Base-by-base conservation (phyloP, 1,284 basidiomycete species). In the Pseudozyma sp. region DNA sequence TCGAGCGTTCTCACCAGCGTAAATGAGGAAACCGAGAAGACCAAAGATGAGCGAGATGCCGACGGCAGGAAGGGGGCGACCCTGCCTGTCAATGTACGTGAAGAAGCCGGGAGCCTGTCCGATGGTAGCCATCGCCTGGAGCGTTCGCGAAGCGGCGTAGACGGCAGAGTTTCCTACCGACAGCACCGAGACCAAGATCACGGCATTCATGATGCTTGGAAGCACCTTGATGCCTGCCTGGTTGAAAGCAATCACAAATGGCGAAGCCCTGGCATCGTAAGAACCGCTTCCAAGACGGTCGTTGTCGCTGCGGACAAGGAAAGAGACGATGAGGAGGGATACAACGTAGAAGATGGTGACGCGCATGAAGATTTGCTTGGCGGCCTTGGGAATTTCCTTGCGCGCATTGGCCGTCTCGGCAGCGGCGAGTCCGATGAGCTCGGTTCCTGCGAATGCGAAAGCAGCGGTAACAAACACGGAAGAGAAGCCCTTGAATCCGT, bases 371-470 rank as follows among this genome's bases (percentile, higher is more conserved):
- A 85, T 82, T 54, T 84, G 83, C 83, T 87, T 87, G 81, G 86
- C 85, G 44, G 87, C 87, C 48, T 82, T 83, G 8, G 87, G 87
- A 51, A 88, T 82, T 45, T 85, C 84, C 75, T 85, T 86, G 56
- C 86, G 80, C 8, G 87, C 86, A 80, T 87, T 86, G 59, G 83
- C 82, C 4, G 87, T 87, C 87, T 91, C 63, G 89, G 92, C 75
- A 86, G 88, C 81, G 86, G 89, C 70, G 86, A 89, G 68, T 90
- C 90, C 90, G 88, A 92, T 50, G 89, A 94, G 70, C 68, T 83
- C 73, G 13, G 78, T 85, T 47, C 85, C 80, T 10, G 77, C 66
- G 43, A 81, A 84, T 43, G 79, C 73, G 57, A 84, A 82, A 11
- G 81, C 80, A n/a, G 81, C 82, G 0, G 70, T 74, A 48, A 80